These are phyloP conservation scores for Agrocybe praecox DNA, from an alignment of 768 basidiomycete species.

Conservation along the genomic window DNA sequence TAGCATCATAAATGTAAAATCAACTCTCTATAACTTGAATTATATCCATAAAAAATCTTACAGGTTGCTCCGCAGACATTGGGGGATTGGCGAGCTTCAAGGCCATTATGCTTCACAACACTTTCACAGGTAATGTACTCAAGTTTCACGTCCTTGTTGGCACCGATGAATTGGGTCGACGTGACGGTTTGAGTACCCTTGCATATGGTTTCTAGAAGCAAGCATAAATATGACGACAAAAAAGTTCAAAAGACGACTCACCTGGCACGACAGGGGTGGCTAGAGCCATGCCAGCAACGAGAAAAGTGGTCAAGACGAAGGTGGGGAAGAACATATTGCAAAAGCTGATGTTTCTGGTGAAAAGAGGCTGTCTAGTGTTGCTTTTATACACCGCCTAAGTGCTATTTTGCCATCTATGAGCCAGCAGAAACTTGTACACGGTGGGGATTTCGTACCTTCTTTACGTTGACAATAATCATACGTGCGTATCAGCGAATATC, in stretches of 20 bases:
- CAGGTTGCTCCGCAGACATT: constrained; percentile 45
- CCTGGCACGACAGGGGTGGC: neutral
- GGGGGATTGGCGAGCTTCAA: constrained; percentile 26
- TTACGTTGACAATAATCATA: neutral
- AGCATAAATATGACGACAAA: neutral
- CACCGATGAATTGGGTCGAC: constrained; percentile 32
- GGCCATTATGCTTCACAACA: constrained; percentile 6
- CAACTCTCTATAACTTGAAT: neutral
- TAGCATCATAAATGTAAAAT: neutral
- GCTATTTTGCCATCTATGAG: neutral
- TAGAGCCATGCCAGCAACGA: neutral
- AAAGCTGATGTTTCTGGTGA: neutral
- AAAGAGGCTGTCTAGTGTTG: neutral
- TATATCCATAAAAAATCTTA: constrained; percentile 18
- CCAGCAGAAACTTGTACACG: neutral
- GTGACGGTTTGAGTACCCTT: constrained; percentile 11
- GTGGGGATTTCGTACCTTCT: neutral
- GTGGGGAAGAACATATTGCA: neutral
- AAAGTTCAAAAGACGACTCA: neutral
- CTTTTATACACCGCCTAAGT: neutral
- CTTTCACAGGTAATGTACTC: constrained; percentile 21
- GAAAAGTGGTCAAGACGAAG: neutral
- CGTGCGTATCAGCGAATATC: too few species aligned
- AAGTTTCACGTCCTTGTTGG: constrained; percentile 42
- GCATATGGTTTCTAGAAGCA: constrained; percentile 8